A percentile compares a stretch with the other conserved stretches of the same genome.
Evolutionary conservation across 352 stramenopile species (phyloP).

Genomic region (Phytophthora cajani): DNA sequence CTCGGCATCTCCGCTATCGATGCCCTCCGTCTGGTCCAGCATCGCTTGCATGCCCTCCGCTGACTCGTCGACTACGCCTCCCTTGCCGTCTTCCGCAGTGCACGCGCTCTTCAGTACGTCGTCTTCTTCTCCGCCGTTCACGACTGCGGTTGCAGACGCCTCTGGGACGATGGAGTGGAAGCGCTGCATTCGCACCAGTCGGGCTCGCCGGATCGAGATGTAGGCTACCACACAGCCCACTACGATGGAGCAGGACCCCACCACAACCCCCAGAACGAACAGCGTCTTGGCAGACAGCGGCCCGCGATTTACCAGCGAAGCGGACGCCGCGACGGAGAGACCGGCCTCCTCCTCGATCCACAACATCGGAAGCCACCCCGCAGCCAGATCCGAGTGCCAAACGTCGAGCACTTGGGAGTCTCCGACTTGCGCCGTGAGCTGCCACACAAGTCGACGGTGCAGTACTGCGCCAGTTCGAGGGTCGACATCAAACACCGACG

Average conservation of each 20-base stretch:
- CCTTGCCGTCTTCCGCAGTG: background rate
- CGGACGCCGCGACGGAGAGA: constrained; percentile 32
- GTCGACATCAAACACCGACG: constrained; percentile 55
- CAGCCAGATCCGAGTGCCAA: constrained; percentile 44
- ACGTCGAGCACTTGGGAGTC: constrained; percentile 26
- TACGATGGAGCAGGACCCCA: constrained; percentile 20
- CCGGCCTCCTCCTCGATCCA: constrained; percentile 59
- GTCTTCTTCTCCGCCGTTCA: constrained; percentile 2
- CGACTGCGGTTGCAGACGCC: constrained; percentile 3
- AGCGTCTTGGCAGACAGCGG: constrained; percentile 25
- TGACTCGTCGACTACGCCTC: background rate
- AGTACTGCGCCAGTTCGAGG: constrained; percentile 53
- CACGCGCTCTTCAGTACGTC: background rate
- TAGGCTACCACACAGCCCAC: constrained; percentile 22
- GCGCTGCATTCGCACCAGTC: constrained; percentile 22
- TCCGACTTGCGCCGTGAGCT: constrained; percentile 41
- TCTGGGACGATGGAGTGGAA: constrained; percentile 27
- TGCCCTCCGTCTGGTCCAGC: constrained; percentile 22
- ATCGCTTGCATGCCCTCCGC: constrained; percentile 16
- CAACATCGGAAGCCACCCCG: constrained; percentile 50
- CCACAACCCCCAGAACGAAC: constrained; percentile 12
- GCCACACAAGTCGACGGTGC: constrained; percentile 61
- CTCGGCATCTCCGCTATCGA: constrained; percentile 3
- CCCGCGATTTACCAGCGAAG: constrained; percentile 11
- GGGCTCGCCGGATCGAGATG: constrained; percentile 22